phyloP scores from a whole-genome alignment of 768 basidiomycete genomes.

The Suillus paluster region DNA sequence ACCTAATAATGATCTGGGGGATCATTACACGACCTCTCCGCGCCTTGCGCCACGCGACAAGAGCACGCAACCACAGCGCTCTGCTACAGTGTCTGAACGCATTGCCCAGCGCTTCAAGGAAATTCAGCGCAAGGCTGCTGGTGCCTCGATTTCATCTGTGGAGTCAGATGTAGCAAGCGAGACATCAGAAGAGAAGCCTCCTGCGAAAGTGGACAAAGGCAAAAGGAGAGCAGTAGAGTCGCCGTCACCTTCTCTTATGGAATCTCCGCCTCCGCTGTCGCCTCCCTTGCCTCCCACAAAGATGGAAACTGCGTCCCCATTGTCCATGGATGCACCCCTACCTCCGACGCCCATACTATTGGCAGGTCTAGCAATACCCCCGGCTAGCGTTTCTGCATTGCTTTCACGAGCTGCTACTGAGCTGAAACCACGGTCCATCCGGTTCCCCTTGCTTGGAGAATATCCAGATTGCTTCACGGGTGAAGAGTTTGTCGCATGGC shows the following conservation, averaged over 20 bases:
- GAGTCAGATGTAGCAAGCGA: conserved; percentile 27
- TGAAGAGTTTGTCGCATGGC: conserved; percentile 87
- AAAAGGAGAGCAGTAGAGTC: conserved; percentile 68
- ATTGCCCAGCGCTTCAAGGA: conserved; percentile 84
- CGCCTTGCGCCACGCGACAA: conserved; percentile 59
- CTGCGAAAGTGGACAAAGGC: conserved; percentile 79
- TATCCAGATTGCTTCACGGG: conserved; percentile 88
- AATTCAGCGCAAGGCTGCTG: conserved; percentile 62
- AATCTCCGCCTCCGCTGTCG: conserved; percentile 68
- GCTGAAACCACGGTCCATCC: conserved; percentile 70
- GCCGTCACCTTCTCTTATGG: conserved; percentile 32
- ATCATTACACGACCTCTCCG: conserved; percentile 86
- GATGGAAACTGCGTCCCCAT: conserved; percentile 41
- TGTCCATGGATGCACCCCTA: conserved; percentile 42
- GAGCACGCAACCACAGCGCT: conserved; percentile 60
- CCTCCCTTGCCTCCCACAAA: conserved; percentile 56
- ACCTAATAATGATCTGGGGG: conserved; percentile 62
- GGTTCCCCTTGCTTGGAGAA: conserved; percentile 81
- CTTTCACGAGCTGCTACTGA: conserved; percentile 73
- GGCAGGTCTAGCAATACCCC: conserved; percentile 73
- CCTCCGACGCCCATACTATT: conserved; percentile 65
- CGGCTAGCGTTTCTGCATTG: conserved; percentile 67
- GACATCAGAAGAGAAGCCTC: conserved; percentile 36
- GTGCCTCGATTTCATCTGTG: conserved; percentile 32
- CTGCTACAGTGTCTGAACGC: conserved; percentile 84